Conservation (phyloP, 1,139 yeast genomes). For the Kurtzmaniella quercitrusa region DNA sequence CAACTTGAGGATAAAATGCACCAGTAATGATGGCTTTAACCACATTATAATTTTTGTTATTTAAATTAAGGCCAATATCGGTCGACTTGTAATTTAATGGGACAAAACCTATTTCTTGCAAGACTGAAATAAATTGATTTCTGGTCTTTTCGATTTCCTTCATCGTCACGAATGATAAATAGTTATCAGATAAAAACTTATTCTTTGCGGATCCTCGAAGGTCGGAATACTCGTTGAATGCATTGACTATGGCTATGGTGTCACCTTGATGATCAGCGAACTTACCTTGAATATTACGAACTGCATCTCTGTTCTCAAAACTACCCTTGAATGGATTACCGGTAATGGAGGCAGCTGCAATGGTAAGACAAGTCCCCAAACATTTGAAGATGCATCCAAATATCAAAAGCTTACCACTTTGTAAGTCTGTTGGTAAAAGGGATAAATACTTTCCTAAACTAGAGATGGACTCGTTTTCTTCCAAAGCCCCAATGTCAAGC, state of each 20-base stretch:
- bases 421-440: conserved; percentile 79
- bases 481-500: conserved; percentile 69
- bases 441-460: conserved; percentile 81
- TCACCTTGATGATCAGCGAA: conserved; percentile 56
- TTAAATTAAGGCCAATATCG: conserved; percentile 38
- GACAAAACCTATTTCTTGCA: conserved; percentile 75
- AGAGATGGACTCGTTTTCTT: conserved; percentile 47
- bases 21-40: conserved; percentile 72
- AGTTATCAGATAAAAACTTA: conserved; percentile 58
- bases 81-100: conserved; percentile 41
- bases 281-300: conserved; percentile 47
- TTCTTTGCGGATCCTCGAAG: conserved; percentile 26
- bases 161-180: conserved; percentile 59
- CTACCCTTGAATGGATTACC: conserved; percentile 70
- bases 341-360: conserved; percentile 71
- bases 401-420: conserved; percentile 77
- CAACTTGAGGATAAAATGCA: conserved; percentile 76
- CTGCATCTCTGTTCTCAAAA: conserved; percentile 60
- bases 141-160: conserved; percentile 71
- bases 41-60: conserved; percentile 46
- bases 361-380: conserved; percentile 65
- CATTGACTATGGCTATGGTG: conserved; percentile 58
- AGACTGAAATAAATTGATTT: conserved; percentile 59
- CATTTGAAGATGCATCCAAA: conserved; percentile 82
- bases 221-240: conserved; percentile 51